Percentiles rank a stretch among this genome's conserved stretches.
These are phyloP conservation scores for Stephania yunnanensis DNA, from an alignment of 164 flowering plant genomes.

Conservation along the genomic window DNA sequence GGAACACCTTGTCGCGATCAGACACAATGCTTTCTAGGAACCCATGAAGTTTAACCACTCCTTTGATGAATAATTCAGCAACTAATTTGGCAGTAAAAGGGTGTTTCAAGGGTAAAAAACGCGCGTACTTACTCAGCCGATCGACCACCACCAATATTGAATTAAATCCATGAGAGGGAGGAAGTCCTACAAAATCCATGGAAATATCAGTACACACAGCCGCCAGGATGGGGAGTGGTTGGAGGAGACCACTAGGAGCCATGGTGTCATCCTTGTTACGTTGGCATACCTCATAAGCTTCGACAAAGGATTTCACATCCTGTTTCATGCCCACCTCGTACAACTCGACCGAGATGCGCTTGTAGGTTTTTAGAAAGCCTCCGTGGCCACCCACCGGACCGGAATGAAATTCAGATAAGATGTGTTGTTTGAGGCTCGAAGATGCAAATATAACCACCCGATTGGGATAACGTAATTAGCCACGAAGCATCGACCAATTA, in stretches of 20 bases:
- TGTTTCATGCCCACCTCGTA: background rate
- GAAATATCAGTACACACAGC: background rate
- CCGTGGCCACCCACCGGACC: too few species aligned
- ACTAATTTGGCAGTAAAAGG: background rate
- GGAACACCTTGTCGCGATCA: slow-evolving; percentile 1
- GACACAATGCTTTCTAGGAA: background rate
- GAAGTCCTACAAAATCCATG: background rate
- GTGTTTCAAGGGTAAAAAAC: slow-evolving; percentile 1
- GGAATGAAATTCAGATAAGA: too few species aligned
- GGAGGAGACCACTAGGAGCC: background rate
- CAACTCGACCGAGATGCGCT: background rate
- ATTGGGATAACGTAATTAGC: too few species aligned
- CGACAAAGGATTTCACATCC: background rate
- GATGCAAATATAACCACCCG: too few species aligned
- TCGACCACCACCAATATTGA: background rate
- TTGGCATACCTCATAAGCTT: background rate
- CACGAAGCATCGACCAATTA: too few species aligned
- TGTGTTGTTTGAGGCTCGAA: too few species aligned
- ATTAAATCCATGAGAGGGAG: background rate
- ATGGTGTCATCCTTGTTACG: background rate
- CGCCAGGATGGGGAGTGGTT: background rate
- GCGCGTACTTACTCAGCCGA: background rate
- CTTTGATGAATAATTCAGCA: background rate
- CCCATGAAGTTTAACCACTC: background rate
- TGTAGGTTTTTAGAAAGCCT: background rate